A percentile compares a stretch with the other conserved stretches of the same genome.
Conservation (phyloP, 2,329 filamentous ascomycete species). For the Phialocephala subalpina region DNA sequence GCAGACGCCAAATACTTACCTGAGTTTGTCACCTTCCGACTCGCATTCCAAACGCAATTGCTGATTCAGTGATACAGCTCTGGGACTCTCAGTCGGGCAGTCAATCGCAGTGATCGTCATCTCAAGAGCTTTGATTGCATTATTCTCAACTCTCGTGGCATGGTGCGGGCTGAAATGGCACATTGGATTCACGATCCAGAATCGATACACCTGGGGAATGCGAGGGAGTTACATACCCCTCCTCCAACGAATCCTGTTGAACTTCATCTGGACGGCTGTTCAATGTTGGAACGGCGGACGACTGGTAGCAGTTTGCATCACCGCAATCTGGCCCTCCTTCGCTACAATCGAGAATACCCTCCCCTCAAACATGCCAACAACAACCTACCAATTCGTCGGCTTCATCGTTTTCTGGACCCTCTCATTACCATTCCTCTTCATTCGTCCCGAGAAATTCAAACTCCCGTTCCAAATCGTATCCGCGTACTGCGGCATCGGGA, state of each 20-base stretch:
- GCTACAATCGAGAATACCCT: constrained; percentile 40
- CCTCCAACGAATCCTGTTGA: constrained; percentile 55
- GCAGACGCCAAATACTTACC: constrained; percentile 56
- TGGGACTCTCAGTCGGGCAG: constrained; percentile 48
- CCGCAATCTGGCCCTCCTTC: constrained; percentile 31
- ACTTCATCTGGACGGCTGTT: constrained; percentile 59
- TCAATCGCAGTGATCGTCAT: constrained; percentile 48
- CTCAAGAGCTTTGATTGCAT: constrained; percentile 47
- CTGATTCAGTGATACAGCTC: constrained; percentile 38
- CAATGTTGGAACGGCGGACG: constrained; percentile 46
- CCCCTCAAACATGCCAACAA: constrained; percentile 42
- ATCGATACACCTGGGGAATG: constrained; percentile 51
- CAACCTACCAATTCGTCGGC: constrained; percentile 46
- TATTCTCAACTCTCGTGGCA: constrained; percentile 47
- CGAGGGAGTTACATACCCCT: constrained; percentile 56
- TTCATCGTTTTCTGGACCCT: constrained; percentile 48
- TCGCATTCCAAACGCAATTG: no score
- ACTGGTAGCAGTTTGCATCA: constrained; percentile 23
- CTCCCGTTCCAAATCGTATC: constrained; percentile 54
- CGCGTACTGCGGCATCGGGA: constrained; percentile 52
- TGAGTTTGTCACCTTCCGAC: no score
- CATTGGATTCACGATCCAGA: constrained; percentile 52
- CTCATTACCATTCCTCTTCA: constrained; percentile 52
- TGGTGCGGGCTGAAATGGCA: constrained; percentile 50
- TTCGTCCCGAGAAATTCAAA: constrained; percentile 58